phyloP scores from a whole-genome alignment of 768 basidiomycete species.

The Kondoa malvinella region DNA sequence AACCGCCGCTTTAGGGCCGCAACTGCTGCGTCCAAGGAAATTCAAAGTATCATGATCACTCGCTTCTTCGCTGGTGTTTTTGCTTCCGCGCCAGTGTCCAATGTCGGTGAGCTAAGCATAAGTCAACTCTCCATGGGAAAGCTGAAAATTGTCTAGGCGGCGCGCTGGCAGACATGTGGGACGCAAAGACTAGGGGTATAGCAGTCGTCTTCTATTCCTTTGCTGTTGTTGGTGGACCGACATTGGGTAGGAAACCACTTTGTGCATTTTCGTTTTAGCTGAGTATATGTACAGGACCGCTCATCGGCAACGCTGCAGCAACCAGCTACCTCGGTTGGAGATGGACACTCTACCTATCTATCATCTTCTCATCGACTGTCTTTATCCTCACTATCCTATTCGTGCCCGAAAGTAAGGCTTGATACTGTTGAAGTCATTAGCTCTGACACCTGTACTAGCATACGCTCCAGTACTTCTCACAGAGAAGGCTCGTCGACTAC shows the following conservation, averaged over 20 bases:
- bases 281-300: constrained; percentile 23
- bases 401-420: constrained; percentile 33
- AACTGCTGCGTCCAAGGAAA: constrained; percentile 31
- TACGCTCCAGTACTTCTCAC: constrained; percentile 31
- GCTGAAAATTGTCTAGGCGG: constrained; percentile 16
- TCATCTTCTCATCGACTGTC: constrained; percentile 29
- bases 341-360: constrained; percentile 31
- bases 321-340: constrained; percentile 31
- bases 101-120: neutral
- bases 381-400: constrained; percentile 25
- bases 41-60: constrained; percentile 32
- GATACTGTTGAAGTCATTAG: no score
- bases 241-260: no score
- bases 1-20: no score
- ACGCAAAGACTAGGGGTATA: constrained; percentile 15
- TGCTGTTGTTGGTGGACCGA: constrained; percentile 31
- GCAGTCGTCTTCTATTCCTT: constrained; percentile 30
- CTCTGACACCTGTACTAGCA: no score
- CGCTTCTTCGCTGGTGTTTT: constrained; percentile 28
- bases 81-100: constrained; percentile 27
- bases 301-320: constrained; percentile 29
- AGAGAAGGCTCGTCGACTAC: constrained; percentile 27
- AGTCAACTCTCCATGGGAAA: neutral
- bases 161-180: constrained; percentile 26
- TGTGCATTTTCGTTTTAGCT: no score